Percentiles rank a stretch among this genome's conserved stretches.
phyloP scores from a whole-genome alignment of 208 protist genomes.

The Trypanosoma scelopori region DNA sequence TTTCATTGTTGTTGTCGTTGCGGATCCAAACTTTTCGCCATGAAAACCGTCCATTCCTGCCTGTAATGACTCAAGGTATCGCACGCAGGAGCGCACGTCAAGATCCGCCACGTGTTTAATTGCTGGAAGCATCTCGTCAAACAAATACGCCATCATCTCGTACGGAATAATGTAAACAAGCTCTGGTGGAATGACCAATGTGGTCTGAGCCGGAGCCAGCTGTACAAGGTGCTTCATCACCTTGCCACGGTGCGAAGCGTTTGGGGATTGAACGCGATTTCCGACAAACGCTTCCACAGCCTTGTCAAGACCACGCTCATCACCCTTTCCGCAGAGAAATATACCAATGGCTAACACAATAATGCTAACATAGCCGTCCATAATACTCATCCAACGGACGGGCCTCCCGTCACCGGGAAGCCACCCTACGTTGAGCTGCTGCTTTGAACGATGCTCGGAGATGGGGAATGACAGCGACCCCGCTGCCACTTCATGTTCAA shows the following conservation, averaged over 20 bases:
- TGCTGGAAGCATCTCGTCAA: slow-evolving; percentile 83
- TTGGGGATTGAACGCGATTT: slow-evolving; percentile 32
- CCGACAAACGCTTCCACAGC: slow-evolving; percentile 78
- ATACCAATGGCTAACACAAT: slow-evolving; percentile 59
- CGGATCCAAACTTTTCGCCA: slow-evolving; percentile 8
- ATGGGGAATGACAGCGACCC: slow-evolving; percentile 21
- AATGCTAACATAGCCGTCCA: slow-evolving; percentile 73
- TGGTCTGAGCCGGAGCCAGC: slow-evolving; percentile 52
- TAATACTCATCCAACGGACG: slow-evolving; percentile 40
- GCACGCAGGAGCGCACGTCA: slow-evolving; percentile 62
- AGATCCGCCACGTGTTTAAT: slow-evolving; percentile 68
- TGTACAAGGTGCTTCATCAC: slow-evolving; percentile 79
- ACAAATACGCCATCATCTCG: slow-evolving; percentile 77
- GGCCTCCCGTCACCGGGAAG: slow-evolving; percentile 3
- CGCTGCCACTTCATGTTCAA: slow-evolving; percentile 19
- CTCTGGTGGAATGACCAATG: slow-evolving; percentile 56
- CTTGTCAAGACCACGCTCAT: slow-evolving; percentile 71
- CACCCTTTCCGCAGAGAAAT: slow-evolving; percentile 58
- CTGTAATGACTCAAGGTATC: slow-evolving; percentile 62
- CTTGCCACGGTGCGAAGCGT: slow-evolving; percentile 49
- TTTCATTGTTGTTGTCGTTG: background rate
- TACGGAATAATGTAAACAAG: slow-evolving; percentile 73
- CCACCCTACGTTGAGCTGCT: slow-evolving; percentile 11
- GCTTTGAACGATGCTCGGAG: slow-evolving; percentile 5
- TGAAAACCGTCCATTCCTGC: slow-evolving; percentile 14